Evolutionary conservation across 768 basidiomycete genomes (phyloP).

Genomic region (Cubamyces sp.): DNA sequence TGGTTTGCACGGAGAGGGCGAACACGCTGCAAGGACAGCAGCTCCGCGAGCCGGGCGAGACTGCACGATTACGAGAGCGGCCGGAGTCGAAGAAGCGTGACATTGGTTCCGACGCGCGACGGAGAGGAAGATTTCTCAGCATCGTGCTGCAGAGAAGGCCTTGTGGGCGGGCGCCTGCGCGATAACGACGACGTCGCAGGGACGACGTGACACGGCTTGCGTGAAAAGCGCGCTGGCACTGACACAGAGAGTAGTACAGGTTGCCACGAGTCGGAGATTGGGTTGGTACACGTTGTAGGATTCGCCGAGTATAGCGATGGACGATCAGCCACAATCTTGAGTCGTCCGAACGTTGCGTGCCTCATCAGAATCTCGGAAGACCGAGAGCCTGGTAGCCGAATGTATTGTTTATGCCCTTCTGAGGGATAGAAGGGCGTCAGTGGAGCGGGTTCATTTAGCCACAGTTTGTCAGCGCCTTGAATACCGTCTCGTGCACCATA

Average conservation of each 20-base stretch:
- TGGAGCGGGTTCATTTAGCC: constrained; percentile 7
- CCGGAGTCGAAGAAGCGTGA: constrained; percentile 13
- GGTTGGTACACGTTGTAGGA: constrained; percentile 8
- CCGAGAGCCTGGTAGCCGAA: constrained; percentile 10
- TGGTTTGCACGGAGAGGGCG: background rate
- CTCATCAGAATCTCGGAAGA: constrained; percentile 16
- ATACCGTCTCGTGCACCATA: constrained; percentile 11
- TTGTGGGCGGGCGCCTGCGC: constrained; percentile 9
- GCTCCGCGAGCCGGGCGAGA: constrained; percentile 12
- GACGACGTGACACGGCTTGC: constrained; percentile 7
- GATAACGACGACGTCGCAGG: constrained; percentile 18
- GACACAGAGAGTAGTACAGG: background rate
- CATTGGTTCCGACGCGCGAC: constrained; percentile 14
- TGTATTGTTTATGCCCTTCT: background rate
- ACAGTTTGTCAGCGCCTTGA: constrained; percentile 8
- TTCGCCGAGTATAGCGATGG: constrained; percentile 15
- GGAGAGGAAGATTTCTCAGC: constrained; percentile 23
- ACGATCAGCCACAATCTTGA: constrained; percentile 22
- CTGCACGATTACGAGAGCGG: constrained; percentile 21
- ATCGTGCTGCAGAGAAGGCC: constrained; percentile 15
- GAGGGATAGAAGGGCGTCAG: constrained; percentile 1
- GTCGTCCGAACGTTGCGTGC: background rate
- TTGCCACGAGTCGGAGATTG: constrained; percentile 16
- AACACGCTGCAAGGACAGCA: constrained; percentile 15
- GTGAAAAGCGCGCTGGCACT: background rate